phyloP scores from a whole-genome alignment of 1,284 basidiomycete species.

The Microstroma glucosiphilum region DNA sequence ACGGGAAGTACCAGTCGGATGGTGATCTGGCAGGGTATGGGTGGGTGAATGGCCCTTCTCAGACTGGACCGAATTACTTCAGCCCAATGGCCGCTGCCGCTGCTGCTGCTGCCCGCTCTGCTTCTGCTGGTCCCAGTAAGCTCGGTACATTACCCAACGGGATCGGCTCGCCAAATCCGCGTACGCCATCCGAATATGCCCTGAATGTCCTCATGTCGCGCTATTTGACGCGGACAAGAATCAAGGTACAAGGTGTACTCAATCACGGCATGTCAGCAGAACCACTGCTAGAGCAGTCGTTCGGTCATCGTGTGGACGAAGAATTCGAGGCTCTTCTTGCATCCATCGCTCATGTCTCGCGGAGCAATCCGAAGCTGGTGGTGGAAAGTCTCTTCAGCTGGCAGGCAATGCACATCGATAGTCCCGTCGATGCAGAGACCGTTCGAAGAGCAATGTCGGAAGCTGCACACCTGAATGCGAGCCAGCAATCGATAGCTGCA shows the following conservation, averaged over 20 bases:
- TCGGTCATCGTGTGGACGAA: constrained; percentile 67
- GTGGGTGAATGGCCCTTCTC: too few relatives aligned
- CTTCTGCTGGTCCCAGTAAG: constrained; percentile 16
- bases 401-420: constrained; percentile 55
- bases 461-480: constrained; percentile 1
- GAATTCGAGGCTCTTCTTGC: constrained; percentile 73
- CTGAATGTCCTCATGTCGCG: constrained; percentile 43
- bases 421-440: constrained; percentile 10
- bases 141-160: constrained; percentile 29
- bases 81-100: constrained; percentile 24
- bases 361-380: constrained; percentile 74
- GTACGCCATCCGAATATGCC: constrained; percentile 37
- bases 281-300: constrained; percentile 34
- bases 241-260: constrained; percentile 30
- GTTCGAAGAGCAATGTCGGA: constrained; percentile 14
- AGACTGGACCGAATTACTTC: constrained; percentile 8
- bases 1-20: too few relatives aligned
- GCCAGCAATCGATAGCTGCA: neutral
- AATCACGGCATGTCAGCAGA: constrained; percentile 25
- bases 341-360: constrained; percentile 78
- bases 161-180: constrained; percentile 27
- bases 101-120: constrained; percentile 21
- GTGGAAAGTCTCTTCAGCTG: constrained; percentile 81
- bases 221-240: constrained; percentile 30
- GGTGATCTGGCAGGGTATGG: too few relatives aligned